Evolutionary conservation across 73 alveolate genomes (phyloP), one percentile per base, ranked within the genome.

Genomic region (Blepharisma japonicum): DNA sequence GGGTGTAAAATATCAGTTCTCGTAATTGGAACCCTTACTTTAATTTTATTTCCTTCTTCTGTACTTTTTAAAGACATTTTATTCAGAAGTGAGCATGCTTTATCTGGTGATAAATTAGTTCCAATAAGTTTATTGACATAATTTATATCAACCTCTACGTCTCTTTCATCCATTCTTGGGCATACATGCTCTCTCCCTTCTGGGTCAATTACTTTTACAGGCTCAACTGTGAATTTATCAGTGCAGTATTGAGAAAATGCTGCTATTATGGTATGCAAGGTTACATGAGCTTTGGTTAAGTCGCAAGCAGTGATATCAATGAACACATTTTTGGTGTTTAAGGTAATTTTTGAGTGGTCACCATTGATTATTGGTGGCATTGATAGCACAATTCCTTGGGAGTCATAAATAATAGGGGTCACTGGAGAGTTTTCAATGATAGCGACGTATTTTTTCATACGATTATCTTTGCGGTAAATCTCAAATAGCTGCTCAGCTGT

Each of bases 341-440:
- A 80, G 23, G 98, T 87, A 89, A 97, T 96, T 87, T 97, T 97
- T 20, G 99, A 94, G 81, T 97, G 99, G 50, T 96, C 98, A 71
- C 98, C 96, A 86, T 97, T 97, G 81, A 96, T 97, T 55, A 97
- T 96, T 50, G 99, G 99, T 6, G 99, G 99, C 71, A 97, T 87
- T 11, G 99, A 96, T 71, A 95, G 89, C 38, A 97, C 98, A 68
- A 91, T 89, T 7, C 95, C 90, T 55, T 91, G 82, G 48, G 91
- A 85, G 86, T 97, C 99, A 48, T 67, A 88, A 89, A 95, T 93
- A 55, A 96, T 96, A 25, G 99, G 99, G 88, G 92, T 96, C 53
- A 84, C 94, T 27, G 98, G 99, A 79, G 96, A 90, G 82, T 86
- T 93, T 76, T 90, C 94, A 66, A 97, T 92, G 88, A 97, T 95